Conservation (phyloP, 2,329 filamentous ascomycete species). For the Aciculosporium take region DNA sequence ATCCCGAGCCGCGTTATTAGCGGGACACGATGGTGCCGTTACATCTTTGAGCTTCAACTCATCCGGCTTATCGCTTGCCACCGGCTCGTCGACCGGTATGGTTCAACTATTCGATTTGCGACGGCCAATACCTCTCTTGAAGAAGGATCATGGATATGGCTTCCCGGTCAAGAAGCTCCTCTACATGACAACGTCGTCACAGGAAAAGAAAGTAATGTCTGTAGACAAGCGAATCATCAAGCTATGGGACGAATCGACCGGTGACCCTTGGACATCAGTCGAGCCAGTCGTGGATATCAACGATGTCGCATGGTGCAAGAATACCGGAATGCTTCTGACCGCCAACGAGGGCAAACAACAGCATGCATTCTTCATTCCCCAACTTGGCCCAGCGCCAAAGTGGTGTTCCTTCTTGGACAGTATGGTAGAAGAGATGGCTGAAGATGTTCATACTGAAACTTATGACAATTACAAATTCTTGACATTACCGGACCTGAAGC, state of each 20-base stretch:
- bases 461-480: conserved; percentile 99
- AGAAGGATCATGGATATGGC: conserved; percentile 92
- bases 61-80: conserved; percentile 71
- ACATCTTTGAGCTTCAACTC: conserved; percentile 78
- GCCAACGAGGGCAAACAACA: conserved; percentile 95
- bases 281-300: conserved; percentile 93
- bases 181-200: conserved; percentile 54
- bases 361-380: conserved; percentile 88
- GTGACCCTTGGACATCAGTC: conserved; percentile 86
- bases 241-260: conserved; percentile 75
- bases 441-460: conserved; percentile 61
- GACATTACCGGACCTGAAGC: conserved; percentile 70
- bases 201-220: conserved; percentile 77
- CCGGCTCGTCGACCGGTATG: conserved; percentile 76
- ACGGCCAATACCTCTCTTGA: conserved; percentile 69
- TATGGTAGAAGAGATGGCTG: conserved; percentile 96
- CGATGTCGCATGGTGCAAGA: conserved; percentile 80
- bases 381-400: conserved; percentile 79
- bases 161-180: conserved; percentile 79
- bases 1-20: conserved; percentile 63
- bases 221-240: conserved; percentile 95
- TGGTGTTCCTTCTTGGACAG: conserved; percentile 98
- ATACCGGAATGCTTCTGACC: conserved; percentile 88
- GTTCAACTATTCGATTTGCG: conserved; percentile 87
- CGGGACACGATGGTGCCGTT: conserved; percentile 55